Conservation (phyloP, 805 yeast species). For the Suhomyces pyralidae region DNA sequence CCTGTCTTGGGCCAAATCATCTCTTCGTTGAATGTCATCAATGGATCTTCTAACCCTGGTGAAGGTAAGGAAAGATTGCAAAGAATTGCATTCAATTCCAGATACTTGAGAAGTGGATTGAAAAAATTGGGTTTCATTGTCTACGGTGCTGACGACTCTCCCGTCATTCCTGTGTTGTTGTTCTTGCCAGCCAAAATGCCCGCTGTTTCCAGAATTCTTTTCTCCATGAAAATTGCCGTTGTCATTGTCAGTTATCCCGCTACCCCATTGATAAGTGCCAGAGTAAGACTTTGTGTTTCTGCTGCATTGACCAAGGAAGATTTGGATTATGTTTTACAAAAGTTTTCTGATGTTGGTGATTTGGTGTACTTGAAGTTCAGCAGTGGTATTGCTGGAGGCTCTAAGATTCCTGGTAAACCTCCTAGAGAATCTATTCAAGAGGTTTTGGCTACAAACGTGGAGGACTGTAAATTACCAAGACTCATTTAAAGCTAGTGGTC, state of each 20-base stretch:
- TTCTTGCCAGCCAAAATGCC: slow-evolving; percentile 95
- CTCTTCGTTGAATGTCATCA: slow-evolving; percentile 72
- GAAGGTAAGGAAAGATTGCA: slow-evolving; percentile 90
- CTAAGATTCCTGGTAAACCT: slow-evolving; percentile 47
- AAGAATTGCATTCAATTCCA: slow-evolving; percentile 92
- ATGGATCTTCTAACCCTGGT: slow-evolving; percentile 82
- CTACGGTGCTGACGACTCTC: slow-evolving; percentile 93
- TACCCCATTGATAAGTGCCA: slow-evolving; percentile 82
- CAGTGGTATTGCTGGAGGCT: slow-evolving; percentile 76
- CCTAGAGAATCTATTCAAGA: slow-evolving; percentile 82
- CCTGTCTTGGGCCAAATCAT: slow-evolving; percentile 87
- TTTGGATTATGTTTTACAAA: slow-evolving; percentile 72
- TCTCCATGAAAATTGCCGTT: slow-evolving; percentile 79
- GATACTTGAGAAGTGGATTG: slow-evolving; percentile 87
- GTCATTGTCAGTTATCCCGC: slow-evolving; percentile 99
- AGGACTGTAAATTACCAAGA: slow-evolving; percentile 47
- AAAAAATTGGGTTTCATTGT: slow-evolving; percentile 92
- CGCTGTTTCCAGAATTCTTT: slow-evolving; percentile 78
- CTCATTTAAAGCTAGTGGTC: slow-evolving; percentile 13
- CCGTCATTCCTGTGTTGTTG: slow-evolving; percentile 85
- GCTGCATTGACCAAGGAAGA: slow-evolving; percentile 92
- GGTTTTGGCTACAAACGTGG: slow-evolving; percentile 68
- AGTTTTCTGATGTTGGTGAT: slow-evolving; percentile 77
- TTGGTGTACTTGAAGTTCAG: slow-evolving; percentile 69
- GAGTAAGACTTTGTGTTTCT: slow-evolving; percentile 91